phyloP scores from a whole-genome alignment of 768 basidiomycete species.

The Lactarius sp. region DNA sequence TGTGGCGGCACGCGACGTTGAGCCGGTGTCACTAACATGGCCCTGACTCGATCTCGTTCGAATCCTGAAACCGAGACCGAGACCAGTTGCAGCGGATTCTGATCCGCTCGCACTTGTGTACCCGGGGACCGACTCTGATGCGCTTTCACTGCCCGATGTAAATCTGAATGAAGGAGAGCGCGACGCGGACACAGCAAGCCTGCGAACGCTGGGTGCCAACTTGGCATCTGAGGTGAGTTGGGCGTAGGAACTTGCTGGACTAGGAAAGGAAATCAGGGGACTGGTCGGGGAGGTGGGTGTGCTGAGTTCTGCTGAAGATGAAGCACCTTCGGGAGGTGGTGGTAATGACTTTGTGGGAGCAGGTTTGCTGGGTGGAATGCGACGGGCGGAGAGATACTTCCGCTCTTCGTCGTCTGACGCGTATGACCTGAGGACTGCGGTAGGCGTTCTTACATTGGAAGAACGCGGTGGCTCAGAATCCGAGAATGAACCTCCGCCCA shows the following conservation, averaged over 20 bases:
- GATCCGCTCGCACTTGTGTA: conserved; percentile 22
- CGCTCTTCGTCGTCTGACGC: conserved; percentile 23
- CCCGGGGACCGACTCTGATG: conserved; percentile 17
- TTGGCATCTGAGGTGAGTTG: conserved; percentile 10
- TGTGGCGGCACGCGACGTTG: conserved; percentile 9
- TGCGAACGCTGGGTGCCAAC: conserved; percentile 5
- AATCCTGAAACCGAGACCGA: conserved; percentile 23
- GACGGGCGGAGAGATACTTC: conserved; percentile 16
- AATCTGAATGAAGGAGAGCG: conserved; percentile 14
- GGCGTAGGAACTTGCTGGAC: conserved; percentile 1
- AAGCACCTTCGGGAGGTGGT: conserved; percentile 11
- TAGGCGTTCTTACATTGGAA: neutral
- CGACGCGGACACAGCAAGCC: conserved; percentile 14
- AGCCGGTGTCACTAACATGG: neutral
- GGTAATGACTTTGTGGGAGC: conserved; percentile 22
- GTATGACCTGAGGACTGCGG: conserved; percentile 12
- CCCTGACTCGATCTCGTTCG: conserved; percentile 13
- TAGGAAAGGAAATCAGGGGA: conserved; percentile 9
- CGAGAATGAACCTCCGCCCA: conserved; percentile 19
- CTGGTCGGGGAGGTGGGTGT: conserved; percentile 12
- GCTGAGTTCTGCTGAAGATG: neutral
- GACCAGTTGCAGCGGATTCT: conserved; percentile 20
- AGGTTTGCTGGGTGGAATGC: conserved; percentile 20
- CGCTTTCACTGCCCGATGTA: conserved; percentile 21
- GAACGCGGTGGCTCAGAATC: conserved; percentile 21